Base-by-base conservation (phyloP, 768 basidiomycete genomes). In the Russula virescens region DNA sequence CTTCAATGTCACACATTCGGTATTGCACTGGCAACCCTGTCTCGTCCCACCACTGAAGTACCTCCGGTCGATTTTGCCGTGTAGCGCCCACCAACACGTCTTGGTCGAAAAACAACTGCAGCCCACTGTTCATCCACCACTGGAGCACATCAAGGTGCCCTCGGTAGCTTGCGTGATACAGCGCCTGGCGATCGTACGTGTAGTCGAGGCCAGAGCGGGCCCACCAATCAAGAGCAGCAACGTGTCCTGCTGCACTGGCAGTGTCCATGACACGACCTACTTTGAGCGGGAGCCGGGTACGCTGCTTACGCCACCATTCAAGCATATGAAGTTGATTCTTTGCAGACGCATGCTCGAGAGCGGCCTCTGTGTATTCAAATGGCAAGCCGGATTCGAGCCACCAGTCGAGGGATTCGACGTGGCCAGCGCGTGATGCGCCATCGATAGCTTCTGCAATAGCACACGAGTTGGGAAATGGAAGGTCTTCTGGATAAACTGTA, bases 1-100 rank as follows among this genome's bases (percentile, higher is more conserved):
- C 92, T 70, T 95, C 92, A 54, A 95, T 85, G 72, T 95, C 92
- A 70, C 92, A 94, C 81, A 92, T 85, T 57, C 93, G 83, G 73
- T 92, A 95, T 69, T 89, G 88, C 61, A 94, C 84, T 4, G 88
- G 81, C 54, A 94, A 76, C 8, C 87, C 87, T 46, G 83, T 87
- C 69, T 81, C 82, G 65, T 89, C 82, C 93, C 93, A 94, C 92
- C 92, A 95, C 64, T 91, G 86, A 25, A 95, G 75, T 34, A 92
- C 88, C 66, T 88, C 87, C 26, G 87, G 86, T 45, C 88, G 81
- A 66, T 92, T 90, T 72, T 91, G 85, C 68, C 86, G 79, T 28
- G 92, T 93, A 28, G 92, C 92, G 26, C 88, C 86, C 5, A 81
- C 83, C 58, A 94, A 78, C 10, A 84, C 87, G 63, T 94, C 91